Evolutionary conservation across 2,329 filamentous ascomycete genomes (phyloP).

Genomic region (Westerdykella sp.): DNA sequence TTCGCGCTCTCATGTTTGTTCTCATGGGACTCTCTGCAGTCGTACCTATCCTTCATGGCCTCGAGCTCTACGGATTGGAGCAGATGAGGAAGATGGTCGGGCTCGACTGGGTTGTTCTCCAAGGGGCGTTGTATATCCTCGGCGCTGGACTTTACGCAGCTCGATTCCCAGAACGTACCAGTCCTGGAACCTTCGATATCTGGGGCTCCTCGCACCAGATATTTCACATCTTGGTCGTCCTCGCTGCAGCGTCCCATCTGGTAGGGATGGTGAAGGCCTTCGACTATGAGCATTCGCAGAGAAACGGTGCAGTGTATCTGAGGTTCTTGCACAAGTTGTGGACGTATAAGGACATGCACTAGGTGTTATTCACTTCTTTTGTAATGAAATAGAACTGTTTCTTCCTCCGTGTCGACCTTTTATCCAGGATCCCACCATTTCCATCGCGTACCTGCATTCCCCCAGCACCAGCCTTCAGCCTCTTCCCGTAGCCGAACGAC

Average conservation of each 20-base stretch:
- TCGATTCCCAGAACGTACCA: constrained; percentile 74
- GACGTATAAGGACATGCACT: constrained; percentile 3
- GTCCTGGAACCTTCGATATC: constrained; percentile 77
- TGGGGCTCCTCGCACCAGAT: constrained; percentile 94
- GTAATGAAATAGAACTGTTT: not conserved
- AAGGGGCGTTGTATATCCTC: constrained; percentile 77
- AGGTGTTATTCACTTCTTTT: too few species aligned
- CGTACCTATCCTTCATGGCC: constrained; percentile 73
- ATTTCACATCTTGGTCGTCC: constrained; percentile 82
- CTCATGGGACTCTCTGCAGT: constrained; percentile 77
- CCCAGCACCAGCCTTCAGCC: not conserved
- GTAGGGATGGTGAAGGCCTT: constrained; percentile 77
- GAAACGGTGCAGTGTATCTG: constrained; percentile 9
- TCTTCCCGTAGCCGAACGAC: constrained; percentile 9
- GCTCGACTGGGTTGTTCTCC: constrained; percentile 69
- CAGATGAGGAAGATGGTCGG: constrained; percentile 68
- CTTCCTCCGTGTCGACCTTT: not conserved
- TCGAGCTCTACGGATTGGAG: constrained; percentile 59
- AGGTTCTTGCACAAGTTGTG: constrained; percentile 11
- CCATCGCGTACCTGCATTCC: not conserved
- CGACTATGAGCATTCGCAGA: constrained; percentile 66
- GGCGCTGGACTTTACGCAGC: constrained; percentile 82
- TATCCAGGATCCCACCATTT: too few species aligned
- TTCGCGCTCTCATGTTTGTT: constrained; percentile 85
- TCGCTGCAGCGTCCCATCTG: constrained; percentile 76